A percentile compares a stretch with the other conserved stretches of the same genome.
phyloP scores from a whole-genome alignment of 805 yeast genomes.

The Blastobotrys chiropterorum region DNA sequence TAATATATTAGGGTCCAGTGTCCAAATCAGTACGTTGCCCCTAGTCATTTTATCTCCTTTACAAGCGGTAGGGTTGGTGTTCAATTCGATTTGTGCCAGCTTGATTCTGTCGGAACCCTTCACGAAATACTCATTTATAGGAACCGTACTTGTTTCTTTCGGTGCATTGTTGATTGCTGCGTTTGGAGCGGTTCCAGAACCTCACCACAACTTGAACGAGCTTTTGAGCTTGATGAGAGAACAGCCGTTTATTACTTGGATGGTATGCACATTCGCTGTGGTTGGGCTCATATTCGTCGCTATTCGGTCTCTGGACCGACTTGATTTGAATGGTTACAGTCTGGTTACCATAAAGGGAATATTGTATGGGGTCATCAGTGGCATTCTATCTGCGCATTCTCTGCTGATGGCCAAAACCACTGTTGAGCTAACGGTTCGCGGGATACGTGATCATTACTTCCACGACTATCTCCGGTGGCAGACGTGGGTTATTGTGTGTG shows the following conservation, averaged over 20 bases:
- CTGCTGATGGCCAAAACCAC: constrained; percentile 78
- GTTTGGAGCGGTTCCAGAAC: constrained; percentile 56
- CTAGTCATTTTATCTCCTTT: constrained; percentile 72
- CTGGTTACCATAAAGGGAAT: constrained; percentile 43
- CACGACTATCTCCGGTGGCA: constrained; percentile 36
- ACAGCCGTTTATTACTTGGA: constrained; percentile 54
- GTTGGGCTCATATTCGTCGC: constrained; percentile 26
- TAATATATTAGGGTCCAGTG: constrained; percentile 72
- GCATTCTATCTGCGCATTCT: constrained; percentile 79
- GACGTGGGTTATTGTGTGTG: constrained; percentile 45
- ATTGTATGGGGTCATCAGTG: constrained; percentile 61
- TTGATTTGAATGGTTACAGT: background rate
- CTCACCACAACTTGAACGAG: constrained; percentile 44
- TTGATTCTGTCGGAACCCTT: constrained; percentile 63
- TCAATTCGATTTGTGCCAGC: constrained; percentile 70
- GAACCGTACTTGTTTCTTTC: constrained; percentile 59
- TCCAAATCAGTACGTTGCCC: constrained; percentile 81
- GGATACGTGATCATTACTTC: constrained; percentile 31
- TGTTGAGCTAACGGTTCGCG: constrained; percentile 57
- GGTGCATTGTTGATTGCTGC: constrained; percentile 79
- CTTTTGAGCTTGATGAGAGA: constrained; percentile 39
- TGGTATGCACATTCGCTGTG: constrained; percentile 31
- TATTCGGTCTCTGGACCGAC: constrained; percentile 1
- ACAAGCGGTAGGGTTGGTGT: constrained; percentile 83
- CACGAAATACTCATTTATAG: constrained; percentile 48